Conservation (phyloP, 768 basidiomycete species). For the Tulasnella sp. region DNA sequence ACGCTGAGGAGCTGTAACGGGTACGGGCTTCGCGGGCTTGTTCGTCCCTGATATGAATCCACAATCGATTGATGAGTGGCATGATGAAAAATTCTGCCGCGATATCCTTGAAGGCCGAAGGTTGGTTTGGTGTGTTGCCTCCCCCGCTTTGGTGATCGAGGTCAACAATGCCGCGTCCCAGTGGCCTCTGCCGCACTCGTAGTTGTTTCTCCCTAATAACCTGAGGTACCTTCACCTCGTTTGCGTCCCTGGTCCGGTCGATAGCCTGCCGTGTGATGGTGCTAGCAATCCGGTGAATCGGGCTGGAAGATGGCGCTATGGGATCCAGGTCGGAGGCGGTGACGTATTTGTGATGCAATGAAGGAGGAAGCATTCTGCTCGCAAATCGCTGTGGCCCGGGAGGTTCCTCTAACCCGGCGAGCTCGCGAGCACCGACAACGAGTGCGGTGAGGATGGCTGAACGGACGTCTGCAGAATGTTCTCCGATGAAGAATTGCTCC, state of each 20-base stretch:
- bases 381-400: conserved; percentile 56
- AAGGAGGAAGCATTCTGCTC: conserved; percentile 69
- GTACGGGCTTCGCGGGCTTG: conserved; percentile 67
- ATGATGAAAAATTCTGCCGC: conserved; percentile 86
- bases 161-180: background rate
- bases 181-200: conserved; percentile 46
- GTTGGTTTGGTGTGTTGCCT: background rate
- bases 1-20: conserved; percentile 44
- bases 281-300: conserved; percentile 59
- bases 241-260: conserved; percentile 54
- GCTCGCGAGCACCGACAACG: conserved; percentile 79
- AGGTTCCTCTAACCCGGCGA: conserved; percentile 52
- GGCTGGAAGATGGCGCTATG: conserved; percentile 33
- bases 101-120: conserved; percentile 49
- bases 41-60: conserved; percentile 86
- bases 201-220: conserved; percentile 72
- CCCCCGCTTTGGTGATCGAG: background rate
- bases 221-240: conserved; percentile 55
- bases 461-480: conserved; percentile 85
- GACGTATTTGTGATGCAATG: conserved; percentile 67
- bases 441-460: conserved; percentile 81
- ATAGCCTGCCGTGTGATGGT: conserved; percentile 62
- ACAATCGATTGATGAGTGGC: conserved; percentile 91
- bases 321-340: conserved; percentile 42
- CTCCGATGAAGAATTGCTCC: conserved; percentile 91